Conservation (phyloP, 208 protist genomes). For the Naegleria lovaniensis region DNA sequence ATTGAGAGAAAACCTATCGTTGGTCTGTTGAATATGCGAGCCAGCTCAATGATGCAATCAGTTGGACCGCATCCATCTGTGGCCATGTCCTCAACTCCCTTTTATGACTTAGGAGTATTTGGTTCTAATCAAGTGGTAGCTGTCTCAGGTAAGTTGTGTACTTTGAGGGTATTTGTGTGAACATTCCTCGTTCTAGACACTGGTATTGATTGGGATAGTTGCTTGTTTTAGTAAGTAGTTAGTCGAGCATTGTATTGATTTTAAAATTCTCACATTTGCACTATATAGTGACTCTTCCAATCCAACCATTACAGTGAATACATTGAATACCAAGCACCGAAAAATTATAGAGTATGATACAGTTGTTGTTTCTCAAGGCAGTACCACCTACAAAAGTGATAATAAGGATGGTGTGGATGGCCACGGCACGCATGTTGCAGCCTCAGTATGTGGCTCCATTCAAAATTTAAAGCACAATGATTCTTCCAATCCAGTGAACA, state of each 20-base stretch:
- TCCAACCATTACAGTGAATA: not conserved
- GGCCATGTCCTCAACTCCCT: not conserved
- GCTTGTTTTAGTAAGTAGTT: not conserved
- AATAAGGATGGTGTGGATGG: not conserved
- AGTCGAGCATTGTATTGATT: too few relatives aligned
- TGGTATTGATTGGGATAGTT: not conserved
- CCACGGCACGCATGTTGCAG: not conserved
- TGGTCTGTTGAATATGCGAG: not conserved
- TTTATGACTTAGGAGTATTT: not conserved
- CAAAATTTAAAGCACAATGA: not conserved
- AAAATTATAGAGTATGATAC: not conserved
- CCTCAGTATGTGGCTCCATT: not conserved
- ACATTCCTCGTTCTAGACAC: too few relatives aligned
- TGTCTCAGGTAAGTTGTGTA: not conserved
- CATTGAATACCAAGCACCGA: not conserved
- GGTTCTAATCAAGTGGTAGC: not conserved
- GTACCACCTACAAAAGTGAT: not conserved
- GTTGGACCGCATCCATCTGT: not conserved
- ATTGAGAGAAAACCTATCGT: not conserved
- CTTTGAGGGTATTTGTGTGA: too few relatives aligned
- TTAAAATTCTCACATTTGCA: too few relatives aligned
- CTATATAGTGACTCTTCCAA: not conserved
- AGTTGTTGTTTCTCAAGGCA: not conserved
- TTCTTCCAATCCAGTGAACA: not conserved
- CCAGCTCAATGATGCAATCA: not conserved